A percentile compares a stretch with the other conserved stretches of the same genome.
Conservation (phyloP, 257 asterid species). For the Ilex asprella region DNA sequence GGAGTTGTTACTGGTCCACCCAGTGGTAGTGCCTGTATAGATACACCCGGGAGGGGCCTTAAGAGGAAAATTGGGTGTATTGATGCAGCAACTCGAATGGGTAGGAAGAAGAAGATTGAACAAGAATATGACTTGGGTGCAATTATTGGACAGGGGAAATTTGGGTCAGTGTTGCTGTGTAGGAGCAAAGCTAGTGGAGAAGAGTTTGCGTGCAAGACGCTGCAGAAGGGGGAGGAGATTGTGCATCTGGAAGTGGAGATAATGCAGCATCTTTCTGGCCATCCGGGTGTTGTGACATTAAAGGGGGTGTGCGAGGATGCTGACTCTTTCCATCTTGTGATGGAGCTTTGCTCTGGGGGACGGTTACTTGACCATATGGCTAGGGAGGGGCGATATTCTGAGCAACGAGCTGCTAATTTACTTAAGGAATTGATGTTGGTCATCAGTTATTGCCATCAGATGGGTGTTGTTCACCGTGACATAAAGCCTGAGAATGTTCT, state of each 20-base stretch:
- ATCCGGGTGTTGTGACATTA: slow-evolving; percentile 74
- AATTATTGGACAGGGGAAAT: slow-evolving; percentile 66
- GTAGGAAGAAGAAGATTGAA: slow-evolving; percentile 79
- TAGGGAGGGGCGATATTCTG: slow-evolving; percentile 51
- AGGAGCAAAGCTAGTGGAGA: slow-evolving; percentile 54
- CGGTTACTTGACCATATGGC: slow-evolving; percentile 84
- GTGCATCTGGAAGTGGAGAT: slow-evolving; percentile 92
- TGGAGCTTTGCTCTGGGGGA: slow-evolving; percentile 89
- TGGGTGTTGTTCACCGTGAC: slow-evolving; percentile 91
- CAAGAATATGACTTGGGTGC: slow-evolving; percentile 56
- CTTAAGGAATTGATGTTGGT: slow-evolving; percentile 80
- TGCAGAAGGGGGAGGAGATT: slow-evolving; percentile 76
- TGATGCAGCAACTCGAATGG: slow-evolving; percentile 67
- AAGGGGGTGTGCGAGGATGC: slow-evolving; percentile 78
- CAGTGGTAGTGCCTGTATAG: slow-evolving; percentile 46
- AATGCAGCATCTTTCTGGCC: slow-evolving; percentile 94
- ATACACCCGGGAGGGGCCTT: slow-evolving; percentile 57
- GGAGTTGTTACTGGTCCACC: slow-evolving; percentile 81
- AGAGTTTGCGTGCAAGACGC: slow-evolving; percentile 78
- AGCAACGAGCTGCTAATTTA: slow-evolving; percentile 62
- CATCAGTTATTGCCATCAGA: slow-evolving; percentile 79
- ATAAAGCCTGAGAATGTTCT: slow-evolving; percentile 89
- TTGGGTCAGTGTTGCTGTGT: slow-evolving; percentile 73
- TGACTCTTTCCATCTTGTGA: slow-evolving; percentile 71
- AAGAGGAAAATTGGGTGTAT: slow-evolving; percentile 91